Percentiles rank a stretch among this genome's conserved stretches.
Conservation (phyloP, 129 eudicot species). For the Centaurea solstitialis region DNA sequence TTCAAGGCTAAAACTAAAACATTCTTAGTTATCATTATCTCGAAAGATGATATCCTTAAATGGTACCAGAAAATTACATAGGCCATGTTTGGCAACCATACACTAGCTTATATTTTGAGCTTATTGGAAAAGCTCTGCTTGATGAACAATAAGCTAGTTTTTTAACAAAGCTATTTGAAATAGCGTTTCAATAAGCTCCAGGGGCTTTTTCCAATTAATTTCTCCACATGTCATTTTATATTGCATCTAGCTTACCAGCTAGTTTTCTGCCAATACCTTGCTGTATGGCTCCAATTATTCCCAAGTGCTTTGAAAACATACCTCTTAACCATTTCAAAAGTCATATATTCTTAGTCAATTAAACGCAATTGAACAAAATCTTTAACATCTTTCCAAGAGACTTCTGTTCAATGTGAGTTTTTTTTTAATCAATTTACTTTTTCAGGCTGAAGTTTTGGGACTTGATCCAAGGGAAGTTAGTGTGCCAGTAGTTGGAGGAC, state of each 20-base stretch:
- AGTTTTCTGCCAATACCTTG: no score
- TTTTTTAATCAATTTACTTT: background rate
- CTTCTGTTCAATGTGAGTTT: background rate
- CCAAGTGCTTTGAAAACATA: no score
- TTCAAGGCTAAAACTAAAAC: background rate
- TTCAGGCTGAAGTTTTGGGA: constrained; percentile 90
- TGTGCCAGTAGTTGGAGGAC: constrained; percentile 98
- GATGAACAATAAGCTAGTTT: background rate
- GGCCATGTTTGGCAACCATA: background rate
- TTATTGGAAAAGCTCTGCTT: background rate
- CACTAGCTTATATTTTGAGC: background rate
- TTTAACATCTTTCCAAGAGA: background rate
- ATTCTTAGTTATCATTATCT: background rate
- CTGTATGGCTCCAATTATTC: no score
- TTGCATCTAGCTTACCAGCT: no score
- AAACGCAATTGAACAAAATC: background rate
- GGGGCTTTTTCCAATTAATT: no score
- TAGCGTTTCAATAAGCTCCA: no score
- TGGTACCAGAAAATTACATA: background rate
- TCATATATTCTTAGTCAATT: no score
- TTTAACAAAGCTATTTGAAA: no score
- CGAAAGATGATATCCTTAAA: background rate
- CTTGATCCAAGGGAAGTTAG: constrained; percentile 86
- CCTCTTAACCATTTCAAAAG: background rate
- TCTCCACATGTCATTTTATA: no score